Evolutionary conservation across 768 basidiomycete genomes (phyloP).

Genomic region (Auriculariales sp.): DNA sequence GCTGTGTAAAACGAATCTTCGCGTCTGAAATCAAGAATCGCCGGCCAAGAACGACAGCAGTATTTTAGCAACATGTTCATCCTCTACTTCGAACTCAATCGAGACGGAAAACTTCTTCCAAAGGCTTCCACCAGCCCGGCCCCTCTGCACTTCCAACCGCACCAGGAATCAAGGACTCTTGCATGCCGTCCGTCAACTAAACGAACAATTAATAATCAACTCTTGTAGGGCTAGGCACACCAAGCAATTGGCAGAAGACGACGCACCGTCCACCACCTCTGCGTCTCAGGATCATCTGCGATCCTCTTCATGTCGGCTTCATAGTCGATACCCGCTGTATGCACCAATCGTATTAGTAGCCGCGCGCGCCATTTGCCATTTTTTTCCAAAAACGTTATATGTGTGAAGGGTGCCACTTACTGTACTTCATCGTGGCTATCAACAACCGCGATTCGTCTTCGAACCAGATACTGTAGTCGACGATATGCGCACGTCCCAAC

Average conservation of each 20-base stretch:
- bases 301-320: conserved; percentile 50
- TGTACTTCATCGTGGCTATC: neutral
- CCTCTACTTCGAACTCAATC: no score
- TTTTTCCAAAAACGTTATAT: no score
- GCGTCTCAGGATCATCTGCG: conserved; percentile 53
- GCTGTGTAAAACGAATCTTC: no score
- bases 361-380: neutral
- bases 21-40: no score
- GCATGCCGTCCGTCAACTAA: conserved; percentile 51
- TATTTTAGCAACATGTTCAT: no score
- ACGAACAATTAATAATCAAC: neutral
- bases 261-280: conserved; percentile 52
- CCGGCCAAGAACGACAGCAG: no score
- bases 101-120: neutral
- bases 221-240: neutral
- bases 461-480: conserved; percentile 66
- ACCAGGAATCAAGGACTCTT: conserved; percentile 57
- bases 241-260: neutral
- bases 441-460: neutral
- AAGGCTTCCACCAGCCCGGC: conserved; percentile 48
- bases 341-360: neutral
- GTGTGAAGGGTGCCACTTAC: no score
- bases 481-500: conserved; percentile 44
- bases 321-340: conserved; percentile 49
- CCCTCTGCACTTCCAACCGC: conserved; percentile 55